Conservation (phyloP, 2,329 filamentous ascomycete genomes). For the Helotiales sp. region DNA sequence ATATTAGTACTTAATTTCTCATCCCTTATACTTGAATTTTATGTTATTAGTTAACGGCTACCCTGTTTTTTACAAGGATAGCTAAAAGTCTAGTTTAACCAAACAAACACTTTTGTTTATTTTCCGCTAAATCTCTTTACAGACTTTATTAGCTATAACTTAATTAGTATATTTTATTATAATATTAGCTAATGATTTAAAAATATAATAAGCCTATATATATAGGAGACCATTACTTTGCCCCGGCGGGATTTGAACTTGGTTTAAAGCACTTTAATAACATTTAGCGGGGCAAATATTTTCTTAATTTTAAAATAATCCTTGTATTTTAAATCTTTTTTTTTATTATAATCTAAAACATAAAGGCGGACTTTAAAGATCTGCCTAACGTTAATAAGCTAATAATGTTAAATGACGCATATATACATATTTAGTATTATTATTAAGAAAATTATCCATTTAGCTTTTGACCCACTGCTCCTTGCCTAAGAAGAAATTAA, state of each 20-base stretch:
- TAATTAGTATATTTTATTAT: constrained; percentile 18
- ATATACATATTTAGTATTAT: background rate
- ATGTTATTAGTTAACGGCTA: constrained; percentile 7
- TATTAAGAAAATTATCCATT: background rate
- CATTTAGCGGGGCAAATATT: constrained; percentile 9
- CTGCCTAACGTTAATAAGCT: background rate
- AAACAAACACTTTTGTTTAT: constrained; percentile 24
- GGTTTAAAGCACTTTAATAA: constrained; percentile 11
- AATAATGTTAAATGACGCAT: background rate
- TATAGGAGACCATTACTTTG: constrained; percentile 27
- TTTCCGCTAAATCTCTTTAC: constrained; percentile 11
- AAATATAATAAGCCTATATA: background rate
- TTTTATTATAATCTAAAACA: constrained; percentile 5
- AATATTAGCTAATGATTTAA: constrained; percentile 6
- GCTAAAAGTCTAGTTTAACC: constrained; percentile 29
- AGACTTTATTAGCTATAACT: constrained; percentile 13
- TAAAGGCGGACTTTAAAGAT: constrained; percentile 6
- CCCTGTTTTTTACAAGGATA: constrained; percentile 10
- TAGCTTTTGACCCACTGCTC: constrained; percentile 17
- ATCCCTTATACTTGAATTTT: constrained; percentile 24
- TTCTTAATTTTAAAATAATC: constrained; percentile 19
- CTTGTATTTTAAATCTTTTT: constrained; percentile 13
- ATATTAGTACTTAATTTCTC: background rate
- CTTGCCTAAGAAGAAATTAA: constrained; percentile 19
- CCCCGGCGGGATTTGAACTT: constrained; percentile 20